A percentile compares a stretch with the other conserved stretches of the same genome.
phyloP scores from a whole-genome alignment of 345 rosid species.

The Euphorbia lathyris region DNA sequence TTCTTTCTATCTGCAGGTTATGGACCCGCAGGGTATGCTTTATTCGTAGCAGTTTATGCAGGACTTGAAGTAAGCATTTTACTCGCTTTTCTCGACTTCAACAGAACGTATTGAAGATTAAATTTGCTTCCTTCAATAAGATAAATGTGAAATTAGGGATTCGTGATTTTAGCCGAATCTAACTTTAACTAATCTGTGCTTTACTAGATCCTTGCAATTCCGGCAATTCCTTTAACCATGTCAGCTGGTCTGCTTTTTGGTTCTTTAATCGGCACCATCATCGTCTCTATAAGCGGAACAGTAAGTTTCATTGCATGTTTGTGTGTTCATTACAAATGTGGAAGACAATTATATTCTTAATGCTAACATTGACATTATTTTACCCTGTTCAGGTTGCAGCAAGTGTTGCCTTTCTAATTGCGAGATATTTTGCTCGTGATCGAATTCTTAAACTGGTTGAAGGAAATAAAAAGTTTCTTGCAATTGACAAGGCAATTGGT shows the following conservation, averaged over 20 bases:
- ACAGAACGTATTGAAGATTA: neutral
- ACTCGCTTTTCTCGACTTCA: conserved; percentile 7
- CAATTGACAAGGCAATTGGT: conserved; percentile 96
- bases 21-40: conserved; percentile 92
- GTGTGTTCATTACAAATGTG: neutral
- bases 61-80: conserved; percentile 74
- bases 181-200: conserved; percentile 11
- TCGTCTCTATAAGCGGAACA: conserved; percentile 98
- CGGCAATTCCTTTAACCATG: conserved; percentile 95
- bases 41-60: conserved; percentile 89
- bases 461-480: conserved; percentile 94
- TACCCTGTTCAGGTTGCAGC: conserved; percentile 71
- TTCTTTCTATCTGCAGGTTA: conserved; percentile 53
- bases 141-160: neutral
- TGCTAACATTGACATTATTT: conserved; percentile 19
- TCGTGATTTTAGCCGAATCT: conserved; percentile 1
- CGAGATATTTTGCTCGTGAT: conserved; percentile 96
- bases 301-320: conserved; percentile 38
- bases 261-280: conserved; percentile 73
- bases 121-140: neutral
- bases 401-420: conserved; percentile 84
- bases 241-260: conserved; percentile 99
- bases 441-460: conserved; percentile 88
- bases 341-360: conserved; percentile 7
- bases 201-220: conserved; percentile 81